phyloP scores from a whole-genome alignment of 2,329 filamentous ascomycete species.

The Rhinocladiella similis region DNA sequence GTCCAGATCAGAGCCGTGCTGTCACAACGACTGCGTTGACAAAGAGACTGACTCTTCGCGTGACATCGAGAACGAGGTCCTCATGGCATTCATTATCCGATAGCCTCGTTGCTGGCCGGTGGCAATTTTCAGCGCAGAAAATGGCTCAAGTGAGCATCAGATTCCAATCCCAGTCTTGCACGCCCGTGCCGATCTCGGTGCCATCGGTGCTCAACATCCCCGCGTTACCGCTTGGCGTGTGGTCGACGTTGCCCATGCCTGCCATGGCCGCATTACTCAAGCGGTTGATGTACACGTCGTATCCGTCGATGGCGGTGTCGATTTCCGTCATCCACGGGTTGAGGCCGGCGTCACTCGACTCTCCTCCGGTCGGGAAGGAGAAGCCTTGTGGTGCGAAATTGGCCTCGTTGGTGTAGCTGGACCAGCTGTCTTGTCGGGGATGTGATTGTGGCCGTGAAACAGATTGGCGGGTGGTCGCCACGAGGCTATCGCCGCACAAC shows the following conservation, averaged over 20 bases:
- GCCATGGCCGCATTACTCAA: conserved; percentile 21
- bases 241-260: conserved; percentile 8
- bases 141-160: neutral
- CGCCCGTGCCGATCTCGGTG: conserved; percentile 18
- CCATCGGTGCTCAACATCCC: conserved; percentile 8
- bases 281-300: conserved; percentile 22
- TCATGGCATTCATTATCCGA: too few species aligned
- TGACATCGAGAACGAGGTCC: too few species aligned
- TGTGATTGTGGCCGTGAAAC: neutral
- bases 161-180: conserved; percentile 22
- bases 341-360: conserved; percentile 9
- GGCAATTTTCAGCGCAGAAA: too few species aligned
- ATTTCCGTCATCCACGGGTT: conserved; percentile 25
- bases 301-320: conserved; percentile 24
- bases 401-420: neutral
- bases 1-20: too few species aligned
- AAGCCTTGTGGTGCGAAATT: conserved; percentile 7
- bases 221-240: neutral
- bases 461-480: neutral
- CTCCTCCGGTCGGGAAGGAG: conserved; percentile 7
- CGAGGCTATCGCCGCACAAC: conserved; percentile 20
- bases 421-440: conserved; percentile 1
- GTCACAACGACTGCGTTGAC: too few species aligned
- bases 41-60: too few species aligned
- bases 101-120: too few species aligned